These are phyloP conservation scores for Tephrocybe sp. DNA, from an alignment of 768 basidiomycete genomes.

Conservation along the genomic window DNA sequence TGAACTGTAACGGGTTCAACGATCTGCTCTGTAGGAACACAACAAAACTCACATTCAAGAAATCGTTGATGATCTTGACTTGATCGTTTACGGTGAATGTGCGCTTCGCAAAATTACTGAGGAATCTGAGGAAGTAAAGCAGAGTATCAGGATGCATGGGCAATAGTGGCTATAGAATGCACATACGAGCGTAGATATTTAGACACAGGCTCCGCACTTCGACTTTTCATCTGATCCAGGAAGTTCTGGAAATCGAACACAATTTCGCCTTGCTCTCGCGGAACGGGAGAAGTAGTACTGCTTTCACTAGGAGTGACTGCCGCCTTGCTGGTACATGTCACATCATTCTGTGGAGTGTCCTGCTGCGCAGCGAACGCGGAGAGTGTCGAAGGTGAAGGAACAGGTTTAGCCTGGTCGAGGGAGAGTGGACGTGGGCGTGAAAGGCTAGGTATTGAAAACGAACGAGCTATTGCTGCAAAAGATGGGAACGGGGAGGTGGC, in stretches of 20 bases:
- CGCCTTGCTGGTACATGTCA: slow-evolving; percentile 17
- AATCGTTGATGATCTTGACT: slow-evolving; percentile 94
- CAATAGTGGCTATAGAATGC: neutral
- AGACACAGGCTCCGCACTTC: slow-evolving; percentile 87
- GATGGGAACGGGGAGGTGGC: slow-evolving; percentile 56
- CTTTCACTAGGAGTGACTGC: slow-evolving; percentile 28
- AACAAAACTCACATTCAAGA: slow-evolving; percentile 63
- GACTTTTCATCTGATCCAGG: slow-evolving; percentile 90
- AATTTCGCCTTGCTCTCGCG: slow-evolving; percentile 33
- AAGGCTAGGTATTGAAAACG: slow-evolving; percentile 56
- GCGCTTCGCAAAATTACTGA: slow-evolving; percentile 91
- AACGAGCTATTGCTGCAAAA: slow-evolving; percentile 64
- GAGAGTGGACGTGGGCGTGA: slow-evolving; percentile 56
- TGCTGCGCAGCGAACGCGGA: slow-evolving; percentile 60
- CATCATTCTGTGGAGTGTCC: slow-evolving; percentile 22
- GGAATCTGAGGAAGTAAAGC: slow-evolving; percentile 57
- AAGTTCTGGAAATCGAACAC: slow-evolving; percentile 94
- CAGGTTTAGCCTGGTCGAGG: slow-evolving; percentile 56
- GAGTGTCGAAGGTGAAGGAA: slow-evolving; percentile 56
- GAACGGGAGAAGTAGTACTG: slow-evolving; percentile 28
- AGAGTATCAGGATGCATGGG: neutral
- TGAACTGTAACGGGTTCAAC: slow-evolving; percentile 61
- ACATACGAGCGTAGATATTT: slow-evolving; percentile 94
- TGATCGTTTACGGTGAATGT: slow-evolving; percentile 93
- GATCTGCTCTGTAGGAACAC: neutral